Evolutionary conservation across 2,329 filamentous ascomycete species (phyloP).

Genomic region (Fusarium globosum): DNA sequence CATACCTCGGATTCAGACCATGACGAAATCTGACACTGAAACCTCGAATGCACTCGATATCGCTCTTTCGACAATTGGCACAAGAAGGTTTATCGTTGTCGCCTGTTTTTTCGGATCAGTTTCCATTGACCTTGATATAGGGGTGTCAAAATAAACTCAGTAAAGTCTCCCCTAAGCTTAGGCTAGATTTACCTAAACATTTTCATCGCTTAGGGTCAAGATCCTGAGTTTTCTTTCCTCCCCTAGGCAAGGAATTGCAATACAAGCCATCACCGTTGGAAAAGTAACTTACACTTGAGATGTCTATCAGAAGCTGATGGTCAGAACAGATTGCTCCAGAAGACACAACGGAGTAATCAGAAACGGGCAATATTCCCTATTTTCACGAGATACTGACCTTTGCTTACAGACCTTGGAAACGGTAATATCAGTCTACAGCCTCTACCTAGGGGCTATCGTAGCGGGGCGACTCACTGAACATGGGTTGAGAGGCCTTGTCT

Average conservation of each 20-base stretch:
- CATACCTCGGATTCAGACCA: constrained; percentile 43
- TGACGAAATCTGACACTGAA: constrained; percentile 46
- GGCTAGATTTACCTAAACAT: too few species aligned
- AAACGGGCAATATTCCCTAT: constrained; percentile 17
- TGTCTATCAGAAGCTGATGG: too few species aligned
- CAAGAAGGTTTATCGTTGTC: constrained; percentile 38
- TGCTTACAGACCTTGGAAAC: constrained; percentile 37
- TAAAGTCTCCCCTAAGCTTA: too few species aligned
- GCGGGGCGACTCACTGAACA: constrained; percentile 31
- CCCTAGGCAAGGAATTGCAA: too few species aligned
- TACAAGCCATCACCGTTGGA: too few species aligned
- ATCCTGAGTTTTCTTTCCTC: too few species aligned
- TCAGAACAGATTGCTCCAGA: too few species aligned
- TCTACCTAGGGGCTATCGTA: background rate
- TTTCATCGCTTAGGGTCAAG: too few species aligned
- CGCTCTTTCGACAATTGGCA: constrained; percentile 44
- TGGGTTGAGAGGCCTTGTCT: constrained; percentile 37
- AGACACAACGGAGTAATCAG: background rate
- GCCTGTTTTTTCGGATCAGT: constrained; percentile 16
- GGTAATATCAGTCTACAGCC: constrained; percentile 13
- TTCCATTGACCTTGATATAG: background rate
- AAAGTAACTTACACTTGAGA: too few species aligned
- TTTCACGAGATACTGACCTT: constrained; percentile 28
- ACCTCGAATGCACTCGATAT: constrained; percentile 44
- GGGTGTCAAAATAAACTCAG: too few species aligned